Conservation (phyloP, 2,329 filamentous ascomycete species). For the Rachicladosporium sp. region DNA sequence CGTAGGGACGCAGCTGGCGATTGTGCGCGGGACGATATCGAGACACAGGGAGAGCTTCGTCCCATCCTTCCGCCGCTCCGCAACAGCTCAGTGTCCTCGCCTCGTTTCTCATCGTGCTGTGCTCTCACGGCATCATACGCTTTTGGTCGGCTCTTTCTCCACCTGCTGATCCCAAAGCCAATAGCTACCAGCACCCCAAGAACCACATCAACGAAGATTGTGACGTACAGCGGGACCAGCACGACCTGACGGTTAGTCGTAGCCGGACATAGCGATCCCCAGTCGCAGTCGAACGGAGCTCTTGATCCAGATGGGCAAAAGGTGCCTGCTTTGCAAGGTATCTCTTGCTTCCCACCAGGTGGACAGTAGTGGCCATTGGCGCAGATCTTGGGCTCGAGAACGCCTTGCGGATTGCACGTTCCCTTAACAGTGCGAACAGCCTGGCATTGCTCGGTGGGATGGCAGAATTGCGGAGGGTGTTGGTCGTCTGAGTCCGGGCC, state of each 20-base stretch:
- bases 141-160: constrained; percentile 22
- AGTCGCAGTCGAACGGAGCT: constrained; percentile 35
- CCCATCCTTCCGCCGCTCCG: background rate
- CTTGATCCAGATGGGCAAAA: constrained; percentile 42
- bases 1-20: constrained; percentile 5
- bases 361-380: constrained; percentile 37
- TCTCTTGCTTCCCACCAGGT: constrained; percentile 25
- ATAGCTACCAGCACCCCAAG: constrained; percentile 28
- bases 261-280: constrained; percentile 36
- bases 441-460: constrained; percentile 16
- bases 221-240: constrained; percentile 32
- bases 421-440: constrained; percentile 10
- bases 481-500: constrained; percentile 16
- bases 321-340: constrained; percentile 35
- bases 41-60: constrained; percentile 7
- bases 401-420: constrained; percentile 23
- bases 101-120: no score
- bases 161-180: constrained; percentile 24
- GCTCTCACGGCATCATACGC: constrained; percentile 3
- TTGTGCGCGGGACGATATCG: background rate
- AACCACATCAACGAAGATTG: constrained; percentile 33
- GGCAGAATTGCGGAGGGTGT: constrained; percentile 22
- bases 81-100: constrained; percentile 17
- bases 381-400: constrained; percentile 41
- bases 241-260: constrained; percentile 32